These are phyloP conservation scores for Pichia sp. DNA, from an alignment of 1,139 yeast genomes.

Conservation along the genomic window DNA sequence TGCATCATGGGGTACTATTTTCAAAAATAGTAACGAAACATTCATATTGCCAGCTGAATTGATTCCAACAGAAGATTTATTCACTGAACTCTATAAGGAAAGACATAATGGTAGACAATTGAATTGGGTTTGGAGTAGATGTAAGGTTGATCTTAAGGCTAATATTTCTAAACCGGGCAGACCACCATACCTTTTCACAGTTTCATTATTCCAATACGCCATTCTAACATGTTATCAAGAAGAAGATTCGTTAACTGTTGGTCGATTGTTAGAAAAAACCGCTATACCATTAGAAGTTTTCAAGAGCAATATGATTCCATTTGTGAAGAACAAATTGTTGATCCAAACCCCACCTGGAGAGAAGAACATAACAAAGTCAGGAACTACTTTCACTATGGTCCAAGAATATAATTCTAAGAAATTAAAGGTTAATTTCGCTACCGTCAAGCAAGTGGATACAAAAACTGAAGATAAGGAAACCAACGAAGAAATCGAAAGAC, in stretches of 20 bases:
- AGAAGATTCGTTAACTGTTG: conserved; percentile 54
- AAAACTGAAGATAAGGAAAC: conserved; percentile 81
- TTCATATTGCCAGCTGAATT: conserved; percentile 66
- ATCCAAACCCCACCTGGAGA: conserved; percentile 61
- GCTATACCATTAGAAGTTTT: conserved; percentile 65
- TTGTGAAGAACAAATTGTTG: conserved; percentile 75
- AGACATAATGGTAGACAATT: conserved; percentile 88
- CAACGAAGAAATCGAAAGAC: conserved; percentile 81
- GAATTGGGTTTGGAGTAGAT: conserved; percentile 95
- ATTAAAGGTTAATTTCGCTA: conserved; percentile 79
- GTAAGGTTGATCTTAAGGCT: conserved; percentile 92
- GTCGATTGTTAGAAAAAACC: conserved; percentile 63
- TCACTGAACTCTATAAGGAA: conserved; percentile 64
- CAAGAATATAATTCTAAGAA: conserved; percentile 84
- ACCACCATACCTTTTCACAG: conserved; percentile 79
- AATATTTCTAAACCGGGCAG: conserved; percentile 79
- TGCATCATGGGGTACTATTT: conserved; percentile 31
- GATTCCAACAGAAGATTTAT: conserved; percentile 59
- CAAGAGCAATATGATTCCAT: conserved; percentile 73
- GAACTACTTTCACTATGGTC: conserved; percentile 70
- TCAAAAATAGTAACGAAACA: conserved; percentile 32
- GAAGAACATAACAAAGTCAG: conserved; percentile 45
- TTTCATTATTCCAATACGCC: conserved; percentile 84
- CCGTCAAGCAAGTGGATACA: conserved; percentile 67
- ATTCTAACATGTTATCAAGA: conserved; percentile 80